phyloP scores from a whole-genome alignment of 2,329 filamentous ascomycete genomes.

The Aspergillus candidus region DNA sequence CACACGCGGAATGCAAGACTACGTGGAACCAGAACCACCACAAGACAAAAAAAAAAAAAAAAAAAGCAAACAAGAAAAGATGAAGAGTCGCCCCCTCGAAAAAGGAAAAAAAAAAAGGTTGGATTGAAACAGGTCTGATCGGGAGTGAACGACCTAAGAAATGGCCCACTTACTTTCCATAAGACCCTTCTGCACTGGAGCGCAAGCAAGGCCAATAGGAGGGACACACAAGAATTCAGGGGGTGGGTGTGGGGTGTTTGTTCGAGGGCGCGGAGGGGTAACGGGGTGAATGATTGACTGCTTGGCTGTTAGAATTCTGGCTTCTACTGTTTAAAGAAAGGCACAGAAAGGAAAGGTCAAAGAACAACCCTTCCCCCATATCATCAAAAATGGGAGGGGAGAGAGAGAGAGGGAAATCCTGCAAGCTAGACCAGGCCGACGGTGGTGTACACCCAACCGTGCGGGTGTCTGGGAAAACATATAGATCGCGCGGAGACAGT shows the following conservation, averaged over 20 bases:
- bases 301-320: neutral
- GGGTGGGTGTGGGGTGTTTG: conserved; percentile 4
- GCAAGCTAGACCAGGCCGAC: too few relatives aligned
- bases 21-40: neutral
- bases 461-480: too few relatives aligned
- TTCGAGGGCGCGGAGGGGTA: conserved; percentile 4
- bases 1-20: neutral
- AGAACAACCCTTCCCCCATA: too few relatives aligned
- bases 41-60: neutral
- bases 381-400: too few relatives aligned
- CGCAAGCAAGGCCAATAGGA: conserved; percentile 12
- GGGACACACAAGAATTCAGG: conserved; percentile 16
- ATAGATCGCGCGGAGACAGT: too few relatives aligned
- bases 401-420: too few relatives aligned
- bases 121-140: too few relatives aligned
- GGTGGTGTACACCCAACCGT: too few relatives aligned
- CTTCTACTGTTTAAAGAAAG: too few relatives aligned
- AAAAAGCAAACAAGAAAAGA: neutral
- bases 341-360: too few relatives aligned
- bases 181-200: conserved; percentile 25
- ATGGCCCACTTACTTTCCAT: conserved; percentile 30
- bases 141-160: neutral
- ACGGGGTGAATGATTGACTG: conserved; percentile 2
- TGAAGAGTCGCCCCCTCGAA: neutral
- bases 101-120: neutral